Percentiles rank a stretch among this genome's conserved stretches.
Evolutionary conservation across 805 yeast species (phyloP).

Genomic region (Ogataea populi-albae): DNA sequence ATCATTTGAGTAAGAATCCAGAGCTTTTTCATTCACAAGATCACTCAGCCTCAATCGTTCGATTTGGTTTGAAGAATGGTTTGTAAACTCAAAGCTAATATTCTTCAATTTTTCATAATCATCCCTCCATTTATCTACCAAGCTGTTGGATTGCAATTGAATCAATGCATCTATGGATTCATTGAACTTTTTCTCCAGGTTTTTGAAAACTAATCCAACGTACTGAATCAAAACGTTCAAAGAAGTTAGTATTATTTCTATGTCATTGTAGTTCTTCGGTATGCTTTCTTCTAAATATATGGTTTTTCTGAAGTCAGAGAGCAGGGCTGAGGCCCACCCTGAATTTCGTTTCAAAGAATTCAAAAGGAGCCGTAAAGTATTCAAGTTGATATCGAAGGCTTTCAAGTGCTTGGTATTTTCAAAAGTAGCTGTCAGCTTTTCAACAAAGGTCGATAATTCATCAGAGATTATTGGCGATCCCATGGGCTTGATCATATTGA

Average conservation of each 20-base stretch:
- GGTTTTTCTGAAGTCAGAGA: conserved; percentile 35
- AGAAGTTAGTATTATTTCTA: conserved; percentile 46
- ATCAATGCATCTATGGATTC: conserved; percentile 34
- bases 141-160: conserved; percentile 39
- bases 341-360: conserved; percentile 35
- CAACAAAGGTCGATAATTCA: conserved; percentile 22
- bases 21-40: conserved; percentile 31
- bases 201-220: conserved; percentile 42
- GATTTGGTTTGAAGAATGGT: conserved; percentile 7
- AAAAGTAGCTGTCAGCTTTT: conserved; percentile 11
- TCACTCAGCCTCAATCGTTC: conserved; percentile 29
- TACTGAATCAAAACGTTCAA: conserved; percentile 51
- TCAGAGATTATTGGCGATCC: conserved; percentile 29
- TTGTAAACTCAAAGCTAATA: conserved; percentile 25
- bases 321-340: conserved; percentile 38
- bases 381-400: conserved; percentile 34
- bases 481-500: conserved; percentile 34
- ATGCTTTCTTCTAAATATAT: conserved; percentile 19
- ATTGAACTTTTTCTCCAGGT: conserved; percentile 39
- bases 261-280: conserved; percentile 30
- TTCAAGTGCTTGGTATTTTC: conserved; percentile 18
- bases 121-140: conserved; percentile 41
- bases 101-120: conserved; percentile 30
- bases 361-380: conserved; percentile 37
- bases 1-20: conserved; percentile 33